These are phyloP conservation scores for Penicillium sp. DNA, from an alignment of 2,329 filamentous ascomycete species.

Conservation along the genomic window DNA sequence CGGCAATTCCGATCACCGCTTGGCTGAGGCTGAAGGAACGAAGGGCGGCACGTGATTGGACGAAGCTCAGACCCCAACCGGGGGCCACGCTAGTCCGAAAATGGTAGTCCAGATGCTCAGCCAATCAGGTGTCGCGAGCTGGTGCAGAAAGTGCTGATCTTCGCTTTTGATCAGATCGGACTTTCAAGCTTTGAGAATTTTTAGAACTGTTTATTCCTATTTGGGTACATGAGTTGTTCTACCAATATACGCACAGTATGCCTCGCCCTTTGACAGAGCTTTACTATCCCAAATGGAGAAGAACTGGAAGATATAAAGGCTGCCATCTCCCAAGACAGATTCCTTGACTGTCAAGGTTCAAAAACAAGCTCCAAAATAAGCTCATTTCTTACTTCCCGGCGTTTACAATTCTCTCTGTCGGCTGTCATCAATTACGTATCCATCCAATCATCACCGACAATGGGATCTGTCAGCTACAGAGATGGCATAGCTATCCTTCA, in stretches of 20 bases:
- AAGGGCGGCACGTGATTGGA: neutral
- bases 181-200: neutral
- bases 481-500: conserved; percentile 35
- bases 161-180: neutral
- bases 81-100: neutral
- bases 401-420: too few species aligned
- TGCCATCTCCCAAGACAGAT: too few species aligned
- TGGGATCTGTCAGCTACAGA: conserved; percentile 26
- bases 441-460: neutral
- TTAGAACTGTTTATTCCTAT: neutral
- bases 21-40: neutral
- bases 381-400: too few species aligned
- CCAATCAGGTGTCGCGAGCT: neutral
- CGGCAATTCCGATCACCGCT: neutral
- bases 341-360: too few species aligned
- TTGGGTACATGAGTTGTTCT: neutral
- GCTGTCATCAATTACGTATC: too few species aligned
- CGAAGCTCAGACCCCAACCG: neutral
- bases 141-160: neutral
- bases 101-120: neutral
- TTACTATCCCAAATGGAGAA: neutral
- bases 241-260: neutral
- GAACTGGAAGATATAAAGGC: too few species aligned
- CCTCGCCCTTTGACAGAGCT: too few species aligned
- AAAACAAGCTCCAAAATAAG: too few species aligned